Evolutionary conservation across 1,139 yeast species (phyloP).

Genomic region (Nakaseomyces nivariensis): DNA sequence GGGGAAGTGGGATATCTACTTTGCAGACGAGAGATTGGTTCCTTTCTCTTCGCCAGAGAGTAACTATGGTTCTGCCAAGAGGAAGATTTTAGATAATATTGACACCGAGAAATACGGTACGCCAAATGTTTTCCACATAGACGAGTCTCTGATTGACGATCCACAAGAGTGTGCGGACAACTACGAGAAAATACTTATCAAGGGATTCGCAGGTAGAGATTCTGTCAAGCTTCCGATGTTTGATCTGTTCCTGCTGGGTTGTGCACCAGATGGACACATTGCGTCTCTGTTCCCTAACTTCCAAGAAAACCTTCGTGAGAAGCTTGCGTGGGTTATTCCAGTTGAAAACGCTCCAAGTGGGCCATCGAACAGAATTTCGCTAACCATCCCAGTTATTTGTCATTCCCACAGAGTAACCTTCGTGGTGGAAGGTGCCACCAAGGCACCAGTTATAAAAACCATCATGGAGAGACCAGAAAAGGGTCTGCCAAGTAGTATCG

Average conservation of each 20-base stretch:
- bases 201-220: slow-evolving; percentile 92
- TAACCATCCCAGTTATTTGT: slow-evolving; percentile 89
- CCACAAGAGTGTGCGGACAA: slow-evolving; percentile 93
- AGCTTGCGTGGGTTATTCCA: slow-evolving; percentile 93
- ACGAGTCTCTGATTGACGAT: slow-evolving; percentile 64
- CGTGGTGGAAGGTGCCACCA: slow-evolving; percentile 92
- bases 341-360: slow-evolving; percentile 89
- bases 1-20: slow-evolving; percentile 93
- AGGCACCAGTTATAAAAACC: slow-evolving; percentile 85
- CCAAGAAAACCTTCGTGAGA: slow-evolving; percentile 79
- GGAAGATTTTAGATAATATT: slow-evolving; percentile 67
- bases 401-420: slow-evolving; percentile 89
- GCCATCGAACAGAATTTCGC: slow-evolving; percentile 77
- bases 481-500: slow-evolving; percentile 88
- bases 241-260: slow-evolving; percentile 80
- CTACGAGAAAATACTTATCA: slow-evolving; percentile 76
- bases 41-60: slow-evolving; percentile 78
- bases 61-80: slow-evolving; percentile 81
- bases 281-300: slow-evolving; percentile 87
- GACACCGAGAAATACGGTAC: slow-evolving; percentile 36
- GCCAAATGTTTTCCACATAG: slow-evolving; percentile 77
- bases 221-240: slow-evolving; percentile 92
- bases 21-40: slow-evolving; percentile 93
- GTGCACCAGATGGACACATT: slow-evolving; percentile 98
- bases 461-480: slow-evolving; percentile 97